Evolutionary conservation across 2,329 filamentous ascomycete genomes (phyloP).

Genomic region (Colletotrichum orchidophilum): DNA sequence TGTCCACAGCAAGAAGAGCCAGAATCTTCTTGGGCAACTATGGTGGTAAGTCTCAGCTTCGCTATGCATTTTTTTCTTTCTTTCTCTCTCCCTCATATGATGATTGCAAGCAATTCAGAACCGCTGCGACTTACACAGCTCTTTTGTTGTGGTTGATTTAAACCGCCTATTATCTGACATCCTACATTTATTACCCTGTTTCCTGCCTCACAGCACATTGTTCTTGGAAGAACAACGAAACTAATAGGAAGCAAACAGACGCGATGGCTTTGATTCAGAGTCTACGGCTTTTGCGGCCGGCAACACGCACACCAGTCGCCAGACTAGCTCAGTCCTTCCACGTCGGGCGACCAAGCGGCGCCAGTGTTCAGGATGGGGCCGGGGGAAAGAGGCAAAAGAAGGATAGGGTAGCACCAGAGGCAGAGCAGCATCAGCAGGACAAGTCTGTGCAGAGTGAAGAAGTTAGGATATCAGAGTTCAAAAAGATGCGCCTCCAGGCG

Average conservation of each 20-base stretch:
- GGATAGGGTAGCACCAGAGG: slow-evolving; percentile 2
- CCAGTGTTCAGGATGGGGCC: slow-evolving; percentile 22
- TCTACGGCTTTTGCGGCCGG: slow-evolving; percentile 43
- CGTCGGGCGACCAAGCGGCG: slow-evolving; percentile 15
- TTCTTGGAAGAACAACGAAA: background rate
- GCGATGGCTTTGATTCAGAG: slow-evolving; percentile 49
- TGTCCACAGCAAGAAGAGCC: slow-evolving; percentile 25
- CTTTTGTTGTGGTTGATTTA: slow-evolving; percentile 52
- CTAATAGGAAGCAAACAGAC: slow-evolving; percentile 32
- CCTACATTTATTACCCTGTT: slow-evolving; percentile 22
- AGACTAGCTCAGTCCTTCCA: slow-evolving; percentile 23
- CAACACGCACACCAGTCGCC: slow-evolving; percentile 31
- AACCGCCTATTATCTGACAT: slow-evolving; percentile 52
- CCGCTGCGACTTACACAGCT: slow-evolving; percentile 60
- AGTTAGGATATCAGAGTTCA: slow-evolving; percentile 24
- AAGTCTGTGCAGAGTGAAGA: background rate
- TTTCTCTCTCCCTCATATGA: slow-evolving; percentile 28
- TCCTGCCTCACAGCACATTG: slow-evolving; percentile 36
- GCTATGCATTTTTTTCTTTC: background rate
- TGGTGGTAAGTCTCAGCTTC: slow-evolving; percentile 25
- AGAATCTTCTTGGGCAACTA: slow-evolving; percentile 29
- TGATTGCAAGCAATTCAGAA: slow-evolving; percentile 55
- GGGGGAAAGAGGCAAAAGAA: background rate
- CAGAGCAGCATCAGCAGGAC: background rate
- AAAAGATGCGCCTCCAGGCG: slow-evolving; percentile 25